phyloP scores from a whole-genome alignment of 2,329 filamentous ascomycete species.

The Pseudonectria buxi region DNA sequence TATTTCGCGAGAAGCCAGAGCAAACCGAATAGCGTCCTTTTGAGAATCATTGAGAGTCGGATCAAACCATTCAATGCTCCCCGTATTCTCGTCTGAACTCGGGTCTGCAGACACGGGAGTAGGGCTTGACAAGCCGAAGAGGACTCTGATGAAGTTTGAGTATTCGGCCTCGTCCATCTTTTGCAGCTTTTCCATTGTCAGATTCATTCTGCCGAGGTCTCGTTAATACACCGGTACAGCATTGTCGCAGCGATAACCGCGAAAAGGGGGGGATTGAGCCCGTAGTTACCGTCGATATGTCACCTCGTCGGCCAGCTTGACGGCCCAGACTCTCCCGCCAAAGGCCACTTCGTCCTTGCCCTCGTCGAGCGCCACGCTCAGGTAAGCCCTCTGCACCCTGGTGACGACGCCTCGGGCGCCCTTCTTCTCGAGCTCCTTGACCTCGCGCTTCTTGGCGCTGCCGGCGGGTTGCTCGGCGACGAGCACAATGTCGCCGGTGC shows the following conservation, averaged over 20 bases:
- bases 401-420: slow-evolving; percentile 66
- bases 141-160: slow-evolving; percentile 52
- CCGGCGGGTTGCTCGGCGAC: slow-evolving; percentile 70
- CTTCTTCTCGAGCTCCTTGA: slow-evolving; percentile 61
- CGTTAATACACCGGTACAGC: slow-evolving; percentile 1
- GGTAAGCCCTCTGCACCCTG: slow-evolving; percentile 48
- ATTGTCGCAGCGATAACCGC: neutral
- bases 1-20: slow-evolving; percentile 72
- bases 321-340: slow-evolving; percentile 51
- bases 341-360: slow-evolving; percentile 44
- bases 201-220: slow-evolving; percentile 49
- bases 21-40: slow-evolving; percentile 70
- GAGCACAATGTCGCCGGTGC: slow-evolving; percentile 71
- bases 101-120: slow-evolving; percentile 40
- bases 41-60: slow-evolving; percentile 58
- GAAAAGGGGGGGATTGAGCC: neutral
- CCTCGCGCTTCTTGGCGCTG: slow-evolving; percentile 64
- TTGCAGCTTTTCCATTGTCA: slow-evolving; percentile 52
- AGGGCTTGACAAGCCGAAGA: slow-evolving; percentile 54
- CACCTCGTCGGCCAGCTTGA: slow-evolving; percentile 63
- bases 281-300: slow-evolving; percentile 54
- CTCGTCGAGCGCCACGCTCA: slow-evolving; percentile 65
- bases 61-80: slow-evolving; percentile 53
- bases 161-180: slow-evolving; percentile 53
- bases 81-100: slow-evolving; percentile 34